Conservation (phyloP, 2,329 filamentous ascomycete species). For the Penicillium sp. region DNA sequence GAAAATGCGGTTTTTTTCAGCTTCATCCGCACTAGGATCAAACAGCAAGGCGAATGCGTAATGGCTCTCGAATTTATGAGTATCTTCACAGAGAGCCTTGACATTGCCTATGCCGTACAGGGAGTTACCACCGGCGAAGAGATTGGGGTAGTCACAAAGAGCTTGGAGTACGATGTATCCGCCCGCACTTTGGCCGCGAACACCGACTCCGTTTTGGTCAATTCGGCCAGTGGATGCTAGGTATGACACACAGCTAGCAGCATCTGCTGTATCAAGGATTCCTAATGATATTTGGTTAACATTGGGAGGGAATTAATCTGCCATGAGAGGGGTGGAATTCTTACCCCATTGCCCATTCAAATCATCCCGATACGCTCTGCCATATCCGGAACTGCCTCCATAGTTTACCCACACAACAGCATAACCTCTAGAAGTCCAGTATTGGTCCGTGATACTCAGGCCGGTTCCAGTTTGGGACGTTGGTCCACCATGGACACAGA, state of each 20-base stretch:
- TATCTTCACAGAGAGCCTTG: slow-evolving; percentile 44
- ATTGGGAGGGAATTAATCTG: not conserved
- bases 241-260: slow-evolving; percentile 46
- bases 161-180: slow-evolving; percentile 55
- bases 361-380: slow-evolving; percentile 49
- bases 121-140: slow-evolving; percentile 46
- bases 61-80: slow-evolving; percentile 56
- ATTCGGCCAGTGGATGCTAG: slow-evolving; percentile 41
- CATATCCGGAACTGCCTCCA: slow-evolving; percentile 53
- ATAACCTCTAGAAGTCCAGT: slow-evolving; percentile 55
- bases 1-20: slow-evolving; percentile 44
- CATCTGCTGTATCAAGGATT: slow-evolving; percentile 50
- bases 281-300: not conserved
- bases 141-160: slow-evolving; percentile 32
- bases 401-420: slow-evolving; percentile 54
- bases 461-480: slow-evolving; percentile 47
- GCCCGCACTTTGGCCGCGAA: slow-evolving; percentile 52
- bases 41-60: slow-evolving; percentile 51
- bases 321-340: not conserved
- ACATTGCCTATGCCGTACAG: slow-evolving; percentile 54
- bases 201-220: slow-evolving; percentile 43
- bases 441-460: slow-evolving; percentile 48
- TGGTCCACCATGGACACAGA: slow-evolving; percentile 37
- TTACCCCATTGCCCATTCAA: slow-evolving; percentile 53
- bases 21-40: slow-evolving; percentile 30